A percentile compares a stretch with the other conserved stretches of the same genome.
Conservation (phyloP, 768 basidiomycete genomes). For the Phanerochaete sordida region DNA sequence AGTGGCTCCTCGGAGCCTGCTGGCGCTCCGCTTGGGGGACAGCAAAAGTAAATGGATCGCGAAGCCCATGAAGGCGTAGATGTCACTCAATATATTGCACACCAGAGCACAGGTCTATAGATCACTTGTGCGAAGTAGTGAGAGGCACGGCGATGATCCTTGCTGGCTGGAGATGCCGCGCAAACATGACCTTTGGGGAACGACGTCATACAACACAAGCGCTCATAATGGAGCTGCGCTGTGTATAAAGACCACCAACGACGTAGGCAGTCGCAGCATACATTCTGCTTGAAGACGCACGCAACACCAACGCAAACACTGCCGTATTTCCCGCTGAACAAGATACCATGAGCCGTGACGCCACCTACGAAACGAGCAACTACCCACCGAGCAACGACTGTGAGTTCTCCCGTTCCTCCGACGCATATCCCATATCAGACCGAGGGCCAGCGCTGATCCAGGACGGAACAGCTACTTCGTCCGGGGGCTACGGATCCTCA, state of each 20-base stretch:
- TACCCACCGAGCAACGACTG: conserved; percentile 23
- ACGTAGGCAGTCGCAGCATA: background rate
- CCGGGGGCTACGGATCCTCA: conserved; percentile 26
- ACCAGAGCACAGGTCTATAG: too few species aligned
- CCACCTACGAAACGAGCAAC: conserved; percentile 19
- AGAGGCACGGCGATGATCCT: too few species aligned
- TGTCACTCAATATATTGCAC: too few species aligned
- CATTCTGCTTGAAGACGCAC: background rate
- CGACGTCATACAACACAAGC: background rate
- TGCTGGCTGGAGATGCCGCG: too few species aligned
- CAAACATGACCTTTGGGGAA: background rate
- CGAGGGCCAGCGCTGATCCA: background rate
- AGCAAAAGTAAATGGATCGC: too few species aligned
- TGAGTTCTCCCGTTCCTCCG: conserved; percentile 12
- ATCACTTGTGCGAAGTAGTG: too few species aligned
- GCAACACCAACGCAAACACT: background rate
- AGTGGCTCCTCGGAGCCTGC: too few species aligned
- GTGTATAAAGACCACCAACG: background rate
- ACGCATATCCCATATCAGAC: background rate
- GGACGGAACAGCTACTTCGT: background rate
- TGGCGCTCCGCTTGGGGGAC: too few species aligned
- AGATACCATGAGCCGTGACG: conserved; percentile 3
- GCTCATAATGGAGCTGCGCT: background rate
- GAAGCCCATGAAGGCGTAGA: too few species aligned
- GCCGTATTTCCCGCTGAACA: background rate